These are phyloP conservation scores for Scheffersomyces ergatensis DNA, from an alignment of 805 yeast species.

Conservation along the genomic window DNA sequence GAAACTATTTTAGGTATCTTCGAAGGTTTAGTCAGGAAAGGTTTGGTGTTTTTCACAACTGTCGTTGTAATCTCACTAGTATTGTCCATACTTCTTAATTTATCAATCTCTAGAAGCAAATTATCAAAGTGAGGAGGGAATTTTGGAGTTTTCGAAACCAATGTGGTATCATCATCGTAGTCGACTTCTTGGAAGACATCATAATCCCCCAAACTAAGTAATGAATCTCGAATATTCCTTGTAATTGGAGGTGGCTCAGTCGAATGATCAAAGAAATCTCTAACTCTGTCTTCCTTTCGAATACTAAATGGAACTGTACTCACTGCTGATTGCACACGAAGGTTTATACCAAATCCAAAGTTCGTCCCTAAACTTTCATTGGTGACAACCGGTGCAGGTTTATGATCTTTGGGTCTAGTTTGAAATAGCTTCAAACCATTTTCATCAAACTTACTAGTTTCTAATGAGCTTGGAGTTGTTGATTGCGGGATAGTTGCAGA, in stretches of 20 bases:
- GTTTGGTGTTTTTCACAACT: neutral
- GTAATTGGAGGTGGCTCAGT: constrained; percentile 1
- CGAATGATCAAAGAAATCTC: constrained; percentile 15
- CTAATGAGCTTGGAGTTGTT: neutral
- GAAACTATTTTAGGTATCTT: constrained; percentile 24
- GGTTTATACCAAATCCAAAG: constrained; percentile 19
- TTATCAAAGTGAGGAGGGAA: neutral
- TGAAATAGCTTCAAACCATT: constrained; percentile 16
- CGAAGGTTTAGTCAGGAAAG: constrained; percentile 12
- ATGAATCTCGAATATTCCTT: constrained; percentile 6
- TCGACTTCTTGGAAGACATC: constrained; percentile 2
- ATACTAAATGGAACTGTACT: constrained; percentile 31
- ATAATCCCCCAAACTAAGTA: constrained; percentile 3
- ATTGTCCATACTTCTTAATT: constrained; percentile 1
- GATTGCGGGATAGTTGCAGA: neutral
- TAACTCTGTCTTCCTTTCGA: constrained; percentile 25
- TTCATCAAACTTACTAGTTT: constrained; percentile 4
- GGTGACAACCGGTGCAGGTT: neutral
- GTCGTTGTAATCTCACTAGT: neutral
- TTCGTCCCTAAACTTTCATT: constrained; percentile 12
- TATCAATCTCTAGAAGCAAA: neutral
- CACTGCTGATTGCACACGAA: constrained; percentile 3
- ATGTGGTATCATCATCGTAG: constrained; percentile 6
- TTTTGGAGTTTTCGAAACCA: constrained; percentile 4
- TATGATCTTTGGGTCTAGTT: constrained; percentile 7